A percentile compares a stretch with the other conserved stretches of the same genome.
Conservation (phyloP, 306 rosid genomes). For the Begonia masoniana region DNA sequence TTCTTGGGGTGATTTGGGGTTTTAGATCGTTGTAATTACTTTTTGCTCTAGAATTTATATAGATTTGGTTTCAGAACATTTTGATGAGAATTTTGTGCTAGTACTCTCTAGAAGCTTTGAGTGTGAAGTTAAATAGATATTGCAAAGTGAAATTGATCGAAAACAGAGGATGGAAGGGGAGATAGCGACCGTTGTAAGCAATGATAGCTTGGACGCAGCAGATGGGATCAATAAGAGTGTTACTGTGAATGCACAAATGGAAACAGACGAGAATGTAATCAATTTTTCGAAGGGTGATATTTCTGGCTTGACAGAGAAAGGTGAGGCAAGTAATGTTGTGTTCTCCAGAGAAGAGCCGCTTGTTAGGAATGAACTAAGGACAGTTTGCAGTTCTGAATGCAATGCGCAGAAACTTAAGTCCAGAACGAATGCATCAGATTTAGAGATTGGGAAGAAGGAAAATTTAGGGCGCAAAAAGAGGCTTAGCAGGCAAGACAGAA, state of each 20-base stretch:
- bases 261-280: constrained; percentile 20
- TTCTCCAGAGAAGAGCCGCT: constrained; percentile 46
- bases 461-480: constrained; percentile 40
- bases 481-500: constrained; percentile 57
- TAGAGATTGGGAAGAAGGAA: constrained; percentile 28
- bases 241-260: constrained; percentile 21
- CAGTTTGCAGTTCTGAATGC: constrained; percentile 24
- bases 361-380: constrained; percentile 29
- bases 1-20: too few relatives aligned
- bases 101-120: too few relatives aligned
- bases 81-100: too few relatives aligned
- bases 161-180: constrained; percentile 14
- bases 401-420: constrained; percentile 45
- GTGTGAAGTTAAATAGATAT: too few relatives aligned
- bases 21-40: too few relatives aligned
- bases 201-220: constrained; percentile 7
- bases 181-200: constrained; percentile 16
- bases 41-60: too few relatives aligned
- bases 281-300: constrained; percentile 22
- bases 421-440: constrained; percentile 19
- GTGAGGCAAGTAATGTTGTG: constrained; percentile 43
- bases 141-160: too few relatives aligned
- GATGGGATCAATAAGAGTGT: constrained; percentile 14
- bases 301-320: constrained; percentile 34
- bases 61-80: too few relatives aligned